Evolutionary conservation across 345 rosid species (phyloP).

Genomic region (Eucalyptus erythrocorys): DNA sequence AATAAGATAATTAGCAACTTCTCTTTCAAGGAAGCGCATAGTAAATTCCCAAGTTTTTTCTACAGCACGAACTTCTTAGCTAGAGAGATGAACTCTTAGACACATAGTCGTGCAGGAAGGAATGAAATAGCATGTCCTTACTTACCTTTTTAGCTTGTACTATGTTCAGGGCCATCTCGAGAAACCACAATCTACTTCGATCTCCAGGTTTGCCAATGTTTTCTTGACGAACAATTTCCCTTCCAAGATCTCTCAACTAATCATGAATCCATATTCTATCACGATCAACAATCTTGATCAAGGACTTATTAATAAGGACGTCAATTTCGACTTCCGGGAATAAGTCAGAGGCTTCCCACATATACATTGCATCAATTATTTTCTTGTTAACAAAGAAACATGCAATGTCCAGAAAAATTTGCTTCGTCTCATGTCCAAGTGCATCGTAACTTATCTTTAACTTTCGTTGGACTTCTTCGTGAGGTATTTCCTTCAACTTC

Average conservation of each 20-base stretch:
- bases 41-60: too few relatives aligned
- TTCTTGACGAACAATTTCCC: not conserved
- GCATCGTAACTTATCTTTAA: not conserved
- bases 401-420: not conserved
- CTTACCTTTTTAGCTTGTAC: not conserved
- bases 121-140: not conserved
- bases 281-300: not conserved
- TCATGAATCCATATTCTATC: not conserved
- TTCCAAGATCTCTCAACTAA: not conserved
- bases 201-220: not conserved
- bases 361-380: not conserved
- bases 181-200: not conserved
- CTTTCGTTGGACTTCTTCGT: rapidly evolving
- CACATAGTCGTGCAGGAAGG: not conserved
- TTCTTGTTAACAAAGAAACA: not conserved
- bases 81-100: not conserved
- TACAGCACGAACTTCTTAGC: too few relatives aligned
- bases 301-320: not conserved
- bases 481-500: not conserved
- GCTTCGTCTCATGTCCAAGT: not conserved
- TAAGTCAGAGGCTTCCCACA: not conserved
- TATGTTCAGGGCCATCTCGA: not conserved
- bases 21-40: too few relatives aligned
- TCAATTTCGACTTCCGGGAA: not conserved
- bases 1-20: not conserved